phyloP scores from a whole-genome alignment of 148 eudicot genomes.

The Hydrangea macrophylla region DNA sequence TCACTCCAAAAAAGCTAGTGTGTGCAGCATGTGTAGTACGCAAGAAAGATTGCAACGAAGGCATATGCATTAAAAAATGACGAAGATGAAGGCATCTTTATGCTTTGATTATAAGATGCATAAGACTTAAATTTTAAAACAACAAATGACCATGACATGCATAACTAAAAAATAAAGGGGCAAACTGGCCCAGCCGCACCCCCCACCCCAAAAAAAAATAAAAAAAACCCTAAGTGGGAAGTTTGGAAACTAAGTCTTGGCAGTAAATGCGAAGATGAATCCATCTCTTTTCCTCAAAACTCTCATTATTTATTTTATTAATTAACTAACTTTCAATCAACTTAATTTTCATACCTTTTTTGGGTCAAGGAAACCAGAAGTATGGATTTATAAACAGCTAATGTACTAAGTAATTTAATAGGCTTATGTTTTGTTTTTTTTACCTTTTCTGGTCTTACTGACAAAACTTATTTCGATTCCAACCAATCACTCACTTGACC shows the following conservation, averaged over 20 bases:
- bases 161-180: no score
- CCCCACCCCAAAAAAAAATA: no score
- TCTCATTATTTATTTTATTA: not conserved
- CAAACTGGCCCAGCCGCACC: no score
- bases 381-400: not conserved
- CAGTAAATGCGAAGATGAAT: no score
- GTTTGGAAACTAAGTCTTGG: not conserved
- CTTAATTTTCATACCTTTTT: not conserved
- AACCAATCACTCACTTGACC: not conserved
- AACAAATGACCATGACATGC: no score
- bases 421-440: not conserved
- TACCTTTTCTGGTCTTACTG: not conserved
- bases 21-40: no score
- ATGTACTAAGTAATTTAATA: not conserved
- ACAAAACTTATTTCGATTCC: not conserved
- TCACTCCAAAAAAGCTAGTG: no score
- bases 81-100: no score
- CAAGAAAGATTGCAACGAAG: no score
- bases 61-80: no score
- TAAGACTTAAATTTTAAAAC: no score
- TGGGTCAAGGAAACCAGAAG: not conserved
- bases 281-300: not conserved
- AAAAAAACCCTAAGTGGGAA: not conserved
- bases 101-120: no score
- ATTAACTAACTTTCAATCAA: not conserved